These are phyloP conservation scores for Fraxinus sp. DNA, from an alignment of 305 asterid genomes.

Conservation along the genomic window DNA sequence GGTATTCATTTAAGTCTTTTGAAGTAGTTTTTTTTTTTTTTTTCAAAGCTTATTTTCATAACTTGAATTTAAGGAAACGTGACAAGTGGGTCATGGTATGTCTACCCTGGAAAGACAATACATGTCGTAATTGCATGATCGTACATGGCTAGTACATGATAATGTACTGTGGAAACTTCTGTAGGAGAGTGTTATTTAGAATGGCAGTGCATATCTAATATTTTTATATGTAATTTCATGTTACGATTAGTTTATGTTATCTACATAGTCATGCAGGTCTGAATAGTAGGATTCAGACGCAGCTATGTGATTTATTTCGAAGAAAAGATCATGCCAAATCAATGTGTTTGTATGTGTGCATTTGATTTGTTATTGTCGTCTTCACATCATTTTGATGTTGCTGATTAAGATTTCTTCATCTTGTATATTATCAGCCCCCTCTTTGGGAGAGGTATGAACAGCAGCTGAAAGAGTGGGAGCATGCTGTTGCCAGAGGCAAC, in stretches of 20 bases:
- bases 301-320: neutral
- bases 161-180: neutral
- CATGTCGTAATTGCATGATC: neutral
- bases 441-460: slow-evolving; percentile 87
- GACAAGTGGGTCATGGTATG: neutral
- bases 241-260: neutral
- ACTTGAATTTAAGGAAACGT: neutral
- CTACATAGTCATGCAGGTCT: neutral
- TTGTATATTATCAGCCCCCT: slow-evolving; percentile 67
- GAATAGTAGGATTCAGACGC: neutral
- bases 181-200: neutral
- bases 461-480: slow-evolving; percentile 89
- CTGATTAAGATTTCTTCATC: slow-evolving; percentile 10
- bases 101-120: neutral
- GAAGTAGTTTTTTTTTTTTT: neutral
- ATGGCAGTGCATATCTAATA: neutral
- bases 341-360: neutral
- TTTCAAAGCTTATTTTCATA: neutral
- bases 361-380: neutral
- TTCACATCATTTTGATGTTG: slow-evolving; percentile 7
- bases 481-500: slow-evolving; percentile 46
- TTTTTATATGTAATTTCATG: neutral
- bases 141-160: neutral
- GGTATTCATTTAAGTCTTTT: slow-evolving; percentile 38
- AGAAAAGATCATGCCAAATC: neutral